Evolutionary conservation across 2,329 filamentous ascomycete genomes (phyloP), one percentile per base, ranked within the genome.

Genomic region (Epichloe aotearoae): DNA sequence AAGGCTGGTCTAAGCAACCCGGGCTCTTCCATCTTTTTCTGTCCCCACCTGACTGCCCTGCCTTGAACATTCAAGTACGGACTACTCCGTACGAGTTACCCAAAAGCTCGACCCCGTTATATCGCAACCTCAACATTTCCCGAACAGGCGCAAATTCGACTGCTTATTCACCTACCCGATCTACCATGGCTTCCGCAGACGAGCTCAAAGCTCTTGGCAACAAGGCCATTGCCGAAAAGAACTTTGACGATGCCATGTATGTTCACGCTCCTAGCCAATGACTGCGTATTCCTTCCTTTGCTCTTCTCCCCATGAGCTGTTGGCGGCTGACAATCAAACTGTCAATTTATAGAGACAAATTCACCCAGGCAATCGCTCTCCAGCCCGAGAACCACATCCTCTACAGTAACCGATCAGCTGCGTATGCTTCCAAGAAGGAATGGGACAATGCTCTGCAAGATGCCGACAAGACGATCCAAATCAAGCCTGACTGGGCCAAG

Each of bases 401-500:
- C 52, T 98, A 91, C 78, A 97, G 90, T 64, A 98, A 98, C 73
- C 84, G 93, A 59, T 97, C 93, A 33, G 93, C 81, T 52, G 82
- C 81, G 44, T 80, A 95, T 64, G 88, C 91, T 43, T 96, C 93
- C 49, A 86, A 95, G 69, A 88, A 83, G 68, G 82, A 97, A 53
- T 98, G 86, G 76, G 74, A 86, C 56, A 79, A 84, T 58, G 93
- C 93, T 19, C 73, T 97, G 26, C 77, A 85, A 56, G 93, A 98
- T 75, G 93, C 93, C 52, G 84, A 84, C 64, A 96, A 96, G 77
- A 93, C 88, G 3, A 94, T 86, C 50, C 81, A 95, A 70, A 75
- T 98, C 67, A 97, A 98, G 76, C 86, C 91, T 12, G 93, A 97
- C 74, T 98, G 93, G 93, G 83, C 88, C 53, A 97, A 97, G 73